Base-by-base conservation (phyloP, 495 filamentous ascomycete genomes). In the Lasiosphaeris hirsuta region DNA sequence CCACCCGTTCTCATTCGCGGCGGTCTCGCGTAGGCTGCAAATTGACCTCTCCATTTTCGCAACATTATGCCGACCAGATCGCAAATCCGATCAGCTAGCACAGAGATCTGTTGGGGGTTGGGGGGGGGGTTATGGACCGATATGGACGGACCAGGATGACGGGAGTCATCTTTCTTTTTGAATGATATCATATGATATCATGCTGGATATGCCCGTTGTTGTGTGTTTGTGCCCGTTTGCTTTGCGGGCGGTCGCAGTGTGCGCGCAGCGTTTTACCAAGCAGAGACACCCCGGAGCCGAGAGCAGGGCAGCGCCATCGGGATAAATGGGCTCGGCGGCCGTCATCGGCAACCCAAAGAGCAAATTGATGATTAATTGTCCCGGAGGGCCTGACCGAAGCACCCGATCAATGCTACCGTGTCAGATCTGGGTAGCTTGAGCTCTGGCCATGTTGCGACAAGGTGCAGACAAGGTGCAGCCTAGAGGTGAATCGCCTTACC, bases 61-160 rank as follows among this genome's bases (percentile, higher is more conserved):
- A 51, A 14, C 49, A 37, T 36, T 1, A 10, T 10, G 17, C 23
- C 23, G 7, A 13, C 13, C 49, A 38, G 35, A 14, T 46, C 43
- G 14, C 43, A 23, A 14, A 15, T 36, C 49, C n/a, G 35, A 51
- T 51, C 35, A 36, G 35, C 33, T 49, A 49, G 46, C 46, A 23
- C 46, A 23, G 36, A 23, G 36, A 34, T 9, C 10, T 49, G 46
- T 49, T n/a, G n/a, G n/a, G n/a, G n/a, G n/a, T n/a, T n/a, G n/a
- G n/a, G n/a, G n/a, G n/a, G n/a, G 46, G 46, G 33, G 46, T 36
- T 1, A 30, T 30, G 5, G 23, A 30, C 23, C 23, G 23, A 30
- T 30, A 30, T 30, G 23, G 23, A 2, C 23, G 2, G 23, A 30
- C 23, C 23, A 30, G 23, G 5, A 30, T 30, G 23, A 30, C 23